Percentiles rank a stretch among this genome's conserved stretches.
Conservation (phyloP, 305 asterid genomes). For the Withania somnifera region DNA sequence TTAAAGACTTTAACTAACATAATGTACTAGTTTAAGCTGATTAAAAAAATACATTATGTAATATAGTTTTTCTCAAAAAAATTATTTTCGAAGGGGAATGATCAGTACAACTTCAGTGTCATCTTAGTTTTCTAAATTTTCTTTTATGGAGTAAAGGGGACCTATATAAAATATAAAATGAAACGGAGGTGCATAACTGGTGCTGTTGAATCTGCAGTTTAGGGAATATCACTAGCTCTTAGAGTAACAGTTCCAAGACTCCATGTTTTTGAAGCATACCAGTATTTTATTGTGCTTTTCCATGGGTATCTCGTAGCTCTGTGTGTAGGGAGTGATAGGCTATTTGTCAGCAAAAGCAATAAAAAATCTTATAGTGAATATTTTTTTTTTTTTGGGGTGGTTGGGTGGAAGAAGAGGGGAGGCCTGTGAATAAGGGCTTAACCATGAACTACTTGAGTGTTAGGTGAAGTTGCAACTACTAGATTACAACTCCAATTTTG, state of each 20-base stretch:
- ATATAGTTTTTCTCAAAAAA: neutral
- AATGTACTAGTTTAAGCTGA: neutral
- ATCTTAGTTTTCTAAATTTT: neutral
- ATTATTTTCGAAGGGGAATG: neutral
- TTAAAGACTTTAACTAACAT: neutral
- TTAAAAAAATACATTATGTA: neutral
- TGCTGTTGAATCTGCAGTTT: neutral
- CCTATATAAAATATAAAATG: neutral
- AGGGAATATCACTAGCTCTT: neutral
- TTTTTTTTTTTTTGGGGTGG: neutral
- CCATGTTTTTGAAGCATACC: neutral
- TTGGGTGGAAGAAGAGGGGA: neutral
- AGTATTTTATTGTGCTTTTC: neutral
- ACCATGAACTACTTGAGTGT: neutral
- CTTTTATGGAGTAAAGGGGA: neutral
- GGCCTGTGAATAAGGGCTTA: neutral
- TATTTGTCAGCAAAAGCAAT: neutral
- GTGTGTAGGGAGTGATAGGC: neutral
- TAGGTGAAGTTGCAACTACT: neutral
- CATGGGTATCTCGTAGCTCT: neutral
- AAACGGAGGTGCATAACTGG: neutral
- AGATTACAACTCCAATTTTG: neutral
- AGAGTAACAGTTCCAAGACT: neutral
- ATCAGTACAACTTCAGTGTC: neutral
- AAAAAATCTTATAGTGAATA: neutral